Evolutionary conservation across 805 yeast genomes (phyloP).

Genomic region (Metschnikowia hibisci): DNA sequence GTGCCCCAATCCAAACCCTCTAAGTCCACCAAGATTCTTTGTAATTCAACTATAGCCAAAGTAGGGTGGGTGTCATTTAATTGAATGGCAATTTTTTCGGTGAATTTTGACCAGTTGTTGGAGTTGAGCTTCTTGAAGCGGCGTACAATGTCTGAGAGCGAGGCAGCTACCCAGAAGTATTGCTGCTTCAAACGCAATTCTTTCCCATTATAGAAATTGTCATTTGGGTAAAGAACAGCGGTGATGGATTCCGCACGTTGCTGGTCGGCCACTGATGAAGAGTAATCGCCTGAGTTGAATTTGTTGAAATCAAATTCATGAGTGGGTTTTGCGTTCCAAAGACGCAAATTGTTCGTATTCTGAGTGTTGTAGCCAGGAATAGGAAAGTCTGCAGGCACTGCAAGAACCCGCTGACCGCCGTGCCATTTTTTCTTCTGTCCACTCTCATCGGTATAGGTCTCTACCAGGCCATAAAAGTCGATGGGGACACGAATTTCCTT

Average conservation of each 20-base stretch:
- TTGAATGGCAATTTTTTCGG: constrained; percentile 87
- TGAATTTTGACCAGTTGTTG: constrained; percentile 75
- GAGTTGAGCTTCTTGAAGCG: constrained; percentile 74
- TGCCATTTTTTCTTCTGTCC: constrained; percentile 68
- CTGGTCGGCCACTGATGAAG: constrained; percentile 76
- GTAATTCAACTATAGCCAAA: constrained; percentile 83
- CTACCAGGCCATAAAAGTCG: constrained; percentile 81
- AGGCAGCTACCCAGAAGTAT: constrained; percentile 95
- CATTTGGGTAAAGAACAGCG: constrained; percentile 90
- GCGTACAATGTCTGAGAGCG: constrained; percentile 85
- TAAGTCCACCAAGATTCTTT: constrained; percentile 78
- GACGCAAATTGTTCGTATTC: constrained; percentile 81
- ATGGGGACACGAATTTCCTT: constrained; percentile 84
- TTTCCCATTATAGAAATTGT: constrained; percentile 86
- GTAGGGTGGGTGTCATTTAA: constrained; percentile 95
- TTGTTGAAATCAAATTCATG: constrained; percentile 87
- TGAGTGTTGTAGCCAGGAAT: constrained; percentile 83
- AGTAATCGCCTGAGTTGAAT: constrained; percentile 88
- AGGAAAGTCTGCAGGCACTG: constrained; percentile 88
- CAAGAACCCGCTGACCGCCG: constrained; percentile 86
- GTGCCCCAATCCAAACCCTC: constrained; percentile 77
- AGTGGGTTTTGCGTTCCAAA: constrained; percentile 89
- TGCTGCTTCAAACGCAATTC: constrained; percentile 91
- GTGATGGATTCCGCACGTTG: constrained; percentile 90
- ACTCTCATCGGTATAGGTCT: constrained; percentile 47